Evolutionary conservation across 306 rosid genomes (phyloP).

Genomic region (Cucurbita argyrosperma): DNA sequence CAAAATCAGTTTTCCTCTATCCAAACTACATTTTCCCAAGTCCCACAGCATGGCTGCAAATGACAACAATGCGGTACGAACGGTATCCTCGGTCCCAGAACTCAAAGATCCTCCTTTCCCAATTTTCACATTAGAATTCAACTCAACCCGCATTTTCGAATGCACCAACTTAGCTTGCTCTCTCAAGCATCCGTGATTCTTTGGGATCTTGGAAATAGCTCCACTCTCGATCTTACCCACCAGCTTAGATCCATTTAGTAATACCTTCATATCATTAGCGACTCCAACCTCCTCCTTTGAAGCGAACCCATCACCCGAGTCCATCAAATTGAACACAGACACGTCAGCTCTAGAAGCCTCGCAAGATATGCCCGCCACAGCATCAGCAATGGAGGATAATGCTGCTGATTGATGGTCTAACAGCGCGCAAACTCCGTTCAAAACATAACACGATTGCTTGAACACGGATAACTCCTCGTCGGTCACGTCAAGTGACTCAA

Average conservation of each 20-base stretch:
- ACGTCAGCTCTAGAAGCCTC: slow-evolving; percentile 64
- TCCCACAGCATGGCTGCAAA: slow-evolving; percentile 34
- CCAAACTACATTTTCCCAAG: slow-evolving; percentile 44
- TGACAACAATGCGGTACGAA: slow-evolving; percentile 23
- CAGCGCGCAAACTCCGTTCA: slow-evolving; percentile 38
- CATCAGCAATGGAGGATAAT: slow-evolving; percentile 31
- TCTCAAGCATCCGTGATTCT: slow-evolving; percentile 49
- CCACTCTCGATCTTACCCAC: slow-evolving; percentile 43
- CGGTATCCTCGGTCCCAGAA: slow-evolving; percentile 21
- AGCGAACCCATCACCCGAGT: slow-evolving; percentile 59
- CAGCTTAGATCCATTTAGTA: slow-evolving; percentile 69
- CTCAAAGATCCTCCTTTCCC: slow-evolving; percentile 15
- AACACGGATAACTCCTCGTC: slow-evolving; percentile 29
- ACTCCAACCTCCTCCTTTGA: slow-evolving; percentile 68
- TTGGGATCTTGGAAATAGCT: slow-evolving; percentile 27
- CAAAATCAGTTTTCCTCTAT: slow-evolving; percentile 28
- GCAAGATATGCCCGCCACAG: slow-evolving; percentile 63
- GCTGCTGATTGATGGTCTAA: slow-evolving; percentile 47
- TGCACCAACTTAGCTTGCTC: slow-evolving; percentile 45
- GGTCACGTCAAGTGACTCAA: slow-evolving; percentile 26
- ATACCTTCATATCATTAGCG: slow-evolving; percentile 49
- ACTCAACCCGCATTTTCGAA: slow-evolving; percentile 39
- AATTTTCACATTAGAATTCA: slow-evolving; percentile 36
- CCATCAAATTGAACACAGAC: slow-evolving; percentile 38
- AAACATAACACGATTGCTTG: slow-evolving; percentile 9